Base-by-base conservation (phyloP, 345 rosid genomes). In the Passiflora organensis region DNA sequence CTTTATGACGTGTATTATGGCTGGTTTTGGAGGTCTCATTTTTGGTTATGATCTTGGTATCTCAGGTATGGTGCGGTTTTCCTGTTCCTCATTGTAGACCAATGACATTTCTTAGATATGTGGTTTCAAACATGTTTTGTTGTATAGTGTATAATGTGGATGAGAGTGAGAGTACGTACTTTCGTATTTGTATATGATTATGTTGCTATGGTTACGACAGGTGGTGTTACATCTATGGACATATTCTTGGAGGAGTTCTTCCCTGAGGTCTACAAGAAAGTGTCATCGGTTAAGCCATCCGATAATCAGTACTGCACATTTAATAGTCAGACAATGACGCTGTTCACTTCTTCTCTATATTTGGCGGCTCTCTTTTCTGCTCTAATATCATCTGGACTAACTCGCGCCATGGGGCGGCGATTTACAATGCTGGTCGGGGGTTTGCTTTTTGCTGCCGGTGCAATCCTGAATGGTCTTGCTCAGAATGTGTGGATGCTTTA, bases 41-140 rank as follows among this genome's bases (percentile, higher is more conserved):
- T 75, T 69, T 14, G 78, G 78, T 3, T 76, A 76, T 37, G 81
- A 76, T 49, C 72, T 72, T 6, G 81, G 83, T 42, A 72, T 78
- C 57, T 75, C 83, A 60, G 83, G 83, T 76, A 16, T 18, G 13
- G 13, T 37, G 13, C n/a, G 34, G 34, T 28, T 2, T 8, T 8
- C 3, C 34, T 28, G 34, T n/a, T n/a, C n/a, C n/a, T n/a, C n/a
- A n/a, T n/a, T n/a, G n/a, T n/a, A n/a, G n/a, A n/a, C n/a, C n/a
- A n/a, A n/a, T n/a, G n/a, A n/a, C n/a, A n/a, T n/a, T n/a, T n/a
- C n/a, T n/a, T n/a, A n/a, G n/a, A n/a, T n/a, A 28, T 28, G 3
- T 28, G 8, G 34, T 28, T 28, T 28, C 34, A 28, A 28, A 28
- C 8, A 28, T 8, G 8, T 28, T 28, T 28, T 28, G 34, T 28